These are phyloP conservation scores for Haematococcus sp. DNA, from an alignment of 139 green algal species.

Conservation along the genomic window DNA sequence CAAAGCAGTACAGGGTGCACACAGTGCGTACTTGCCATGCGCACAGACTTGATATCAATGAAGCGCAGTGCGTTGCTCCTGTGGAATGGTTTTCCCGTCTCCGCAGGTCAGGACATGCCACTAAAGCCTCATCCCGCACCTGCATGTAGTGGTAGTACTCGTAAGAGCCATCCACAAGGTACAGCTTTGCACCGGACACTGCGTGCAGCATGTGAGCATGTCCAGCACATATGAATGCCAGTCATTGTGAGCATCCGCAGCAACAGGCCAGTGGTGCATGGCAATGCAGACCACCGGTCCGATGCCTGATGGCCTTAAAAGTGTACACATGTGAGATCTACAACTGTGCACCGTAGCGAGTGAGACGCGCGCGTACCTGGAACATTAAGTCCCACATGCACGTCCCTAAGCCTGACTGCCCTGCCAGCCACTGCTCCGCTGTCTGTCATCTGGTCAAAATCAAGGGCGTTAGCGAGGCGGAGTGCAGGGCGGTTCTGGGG, in stretches of 20 bases:
- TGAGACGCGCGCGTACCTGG: conserved; percentile 36
- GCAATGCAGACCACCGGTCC: too few species aligned
- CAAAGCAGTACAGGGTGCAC: conserved; percentile 16
- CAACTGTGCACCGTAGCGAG: too few species aligned
- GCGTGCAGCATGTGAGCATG: conserved; percentile 14
- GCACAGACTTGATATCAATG: too few species aligned
- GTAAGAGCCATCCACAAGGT: conserved; percentile 80
- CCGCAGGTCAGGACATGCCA: too few species aligned
- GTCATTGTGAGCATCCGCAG: too few species aligned
- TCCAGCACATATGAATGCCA: not conserved
- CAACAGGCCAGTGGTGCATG: too few species aligned
- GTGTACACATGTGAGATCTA: too few species aligned
- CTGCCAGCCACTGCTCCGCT: not conserved
- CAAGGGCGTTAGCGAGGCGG: conserved; percentile 58
- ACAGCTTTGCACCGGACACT: conserved; percentile 45
- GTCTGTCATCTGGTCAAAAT: not conserved
- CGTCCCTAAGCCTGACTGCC: conserved; percentile 55
- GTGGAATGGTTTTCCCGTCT: too few species aligned
- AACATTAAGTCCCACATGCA: conserved; percentile 62
- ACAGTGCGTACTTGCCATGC: too few species aligned
- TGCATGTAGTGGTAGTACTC: conserved; percentile 98
- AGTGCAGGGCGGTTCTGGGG: conserved; percentile 74
- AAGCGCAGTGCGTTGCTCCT: too few species aligned
- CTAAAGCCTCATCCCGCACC: conserved; percentile 32
- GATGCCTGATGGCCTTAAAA: too few species aligned